phyloP scores from a whole-genome alignment of 2,329 filamentous ascomycete species.

The Didymella sp. region DNA sequence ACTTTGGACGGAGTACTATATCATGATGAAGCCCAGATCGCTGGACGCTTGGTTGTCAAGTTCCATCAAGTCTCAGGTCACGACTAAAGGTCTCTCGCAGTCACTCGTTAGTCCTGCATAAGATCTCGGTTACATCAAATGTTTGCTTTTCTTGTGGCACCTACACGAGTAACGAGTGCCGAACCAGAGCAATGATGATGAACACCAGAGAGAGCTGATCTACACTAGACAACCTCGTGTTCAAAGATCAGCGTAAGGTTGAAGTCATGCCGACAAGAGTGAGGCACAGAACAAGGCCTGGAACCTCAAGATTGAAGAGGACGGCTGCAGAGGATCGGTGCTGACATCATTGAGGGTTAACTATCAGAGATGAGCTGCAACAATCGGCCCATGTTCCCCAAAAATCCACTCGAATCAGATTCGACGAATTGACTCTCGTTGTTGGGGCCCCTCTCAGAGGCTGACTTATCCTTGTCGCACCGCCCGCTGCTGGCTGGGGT shows the following conservation, averaged over 20 bases:
- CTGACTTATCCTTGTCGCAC: constrained; percentile 40
- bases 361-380: constrained; percentile 38
- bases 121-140: background rate
- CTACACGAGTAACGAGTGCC: background rate
- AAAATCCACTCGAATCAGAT: constrained; percentile 44
- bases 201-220: constrained; percentile 2
- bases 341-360: constrained; percentile 41
- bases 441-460: constrained; percentile 28
- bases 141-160: constrained; percentile 9
- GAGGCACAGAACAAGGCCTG: constrained; percentile 27
- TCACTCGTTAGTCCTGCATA: background rate
- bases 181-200: constrained; percentile 1
- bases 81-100: background rate
- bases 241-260: constrained; percentile 4
- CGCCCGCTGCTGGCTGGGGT: constrained; percentile 36
- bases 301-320: constrained; percentile 9
- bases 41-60: background rate
- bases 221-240: constrained; percentile 1
- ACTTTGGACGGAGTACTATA: background rate
- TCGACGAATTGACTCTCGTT: constrained; percentile 17
- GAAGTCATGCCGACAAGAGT: constrained; percentile 18
- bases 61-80: background rate
- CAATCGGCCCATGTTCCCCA: constrained; percentile 47
- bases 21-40: background rate
- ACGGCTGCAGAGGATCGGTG: constrained; percentile 30